Evolutionary conservation across 1,284 basidiomycete species (phyloP), one percentile per base, ranked within the genome.

Genomic region (Pseudozyma flocculosa): DNA sequence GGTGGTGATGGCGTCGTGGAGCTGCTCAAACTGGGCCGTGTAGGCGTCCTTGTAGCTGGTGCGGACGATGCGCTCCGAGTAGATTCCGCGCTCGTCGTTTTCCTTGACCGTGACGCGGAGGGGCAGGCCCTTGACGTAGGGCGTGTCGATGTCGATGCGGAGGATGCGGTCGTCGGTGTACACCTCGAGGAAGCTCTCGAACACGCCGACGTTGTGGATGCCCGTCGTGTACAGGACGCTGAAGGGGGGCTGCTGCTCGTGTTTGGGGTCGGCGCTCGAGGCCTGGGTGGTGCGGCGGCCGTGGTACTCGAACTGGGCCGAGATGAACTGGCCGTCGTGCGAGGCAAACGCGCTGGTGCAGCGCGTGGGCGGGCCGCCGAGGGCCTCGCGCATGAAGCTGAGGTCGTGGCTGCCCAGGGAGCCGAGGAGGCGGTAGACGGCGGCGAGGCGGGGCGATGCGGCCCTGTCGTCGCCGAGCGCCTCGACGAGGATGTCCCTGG

Each of bases 161-260:
- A 81, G 61, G 9, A 80, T 59, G 42, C 79, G 75, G 36, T 79
- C 74, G 24, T 73, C 70, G 10, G 78, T 78, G 49, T 78, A 78
- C 11, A 81, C 78, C 55, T 82, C 81, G 54, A 81, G 75, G 48
- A 78, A 78, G 2, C 79, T 78, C 48, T 82, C 81, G 54, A 82
- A 81, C 2, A 78, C 54, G 14, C 73, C 75, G 1, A 81, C 79
- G 49, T 70, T 63, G 48, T 69, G 67, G 22, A 69, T 63, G 17
- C 67, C 67, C 1, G 67, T 69, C 11, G 61, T 64, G 43, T 67
- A 69, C n/a, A 55, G 45, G 13, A 67, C 64, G 21, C 43, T 52
- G 57, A 53, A 69, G 26, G 26, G 26, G 7, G 5, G 7, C 26
- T 29, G 5, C 7, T 11, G 7, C 26, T 29, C 11, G 26, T 11